A percentile compares a stretch with the other conserved stretches of the same genome.
These are phyloP conservation scores for Echites panduratus DNA, from an alignment of 257 asterid genomes.

Conservation along the genomic window DNA sequence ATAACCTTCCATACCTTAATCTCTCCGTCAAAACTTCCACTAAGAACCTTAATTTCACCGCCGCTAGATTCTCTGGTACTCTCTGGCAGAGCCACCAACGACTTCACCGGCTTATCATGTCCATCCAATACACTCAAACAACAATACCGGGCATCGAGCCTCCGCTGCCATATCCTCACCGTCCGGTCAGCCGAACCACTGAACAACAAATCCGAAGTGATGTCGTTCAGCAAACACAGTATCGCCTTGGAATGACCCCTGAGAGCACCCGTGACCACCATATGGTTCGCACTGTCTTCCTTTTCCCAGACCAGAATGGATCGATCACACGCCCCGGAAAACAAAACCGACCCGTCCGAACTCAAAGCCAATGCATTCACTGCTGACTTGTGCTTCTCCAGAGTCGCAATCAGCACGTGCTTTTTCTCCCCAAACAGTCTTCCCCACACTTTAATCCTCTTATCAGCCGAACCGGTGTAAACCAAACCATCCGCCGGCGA, in stretches of 20 bases:
- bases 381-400: conserved; percentile 76
- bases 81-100: conserved; percentile 40
- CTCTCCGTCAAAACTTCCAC: conserved; percentile 90
- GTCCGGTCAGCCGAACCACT: conserved; percentile 91
- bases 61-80: conserved; percentile 24
- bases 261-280: conserved; percentile 75
- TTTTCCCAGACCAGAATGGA: conserved; percentile 94
- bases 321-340: conserved; percentile 80
- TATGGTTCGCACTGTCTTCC: conserved; percentile 68
- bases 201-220: conserved; percentile 36
- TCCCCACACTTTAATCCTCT: conserved; percentile 63
- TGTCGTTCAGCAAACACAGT: conserved; percentile 41
- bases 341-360: conserved; percentile 54
- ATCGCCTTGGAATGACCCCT: conserved; percentile 72
- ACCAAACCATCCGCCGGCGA: conserved; percentile 37
- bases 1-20: conserved; percentile 62
- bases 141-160: conserved; percentile 43
- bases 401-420: conserved; percentile 37
- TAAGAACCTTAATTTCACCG: conserved; percentile 50
- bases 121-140: conserved; percentile 73
- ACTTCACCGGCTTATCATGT: conserved; percentile 69
- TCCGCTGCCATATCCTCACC: conserved; percentile 74
- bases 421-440: conserved; percentile 30
- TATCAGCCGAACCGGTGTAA: conserved; percentile 83
- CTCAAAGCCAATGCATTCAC: conserved; percentile 69